Percentiles rank a stretch among this genome's conserved stretches.
phyloP scores from a whole-genome alignment of 768 basidiomycete genomes.

The Suillus brevipes region DNA sequence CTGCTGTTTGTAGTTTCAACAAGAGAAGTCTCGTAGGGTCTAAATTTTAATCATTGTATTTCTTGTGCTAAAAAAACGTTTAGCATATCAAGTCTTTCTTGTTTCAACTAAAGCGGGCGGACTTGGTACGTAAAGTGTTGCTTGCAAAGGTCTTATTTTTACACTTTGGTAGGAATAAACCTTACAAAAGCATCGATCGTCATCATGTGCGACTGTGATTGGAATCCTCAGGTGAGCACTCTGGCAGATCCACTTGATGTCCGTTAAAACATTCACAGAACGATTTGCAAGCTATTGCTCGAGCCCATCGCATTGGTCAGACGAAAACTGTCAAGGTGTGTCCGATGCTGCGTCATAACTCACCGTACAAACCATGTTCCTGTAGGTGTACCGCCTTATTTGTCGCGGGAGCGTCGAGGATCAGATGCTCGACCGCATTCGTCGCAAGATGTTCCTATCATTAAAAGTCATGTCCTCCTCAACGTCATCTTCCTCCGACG shows the following conservation, averaged over 20 bases:
- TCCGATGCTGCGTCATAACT: not conserved
- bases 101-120: constrained; percentile 74
- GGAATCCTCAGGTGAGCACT: constrained; percentile 50
- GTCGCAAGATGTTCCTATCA: constrained; percentile 68
- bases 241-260: constrained; percentile 12
- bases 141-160: constrained; percentile 20
- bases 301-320: constrained; percentile 82
- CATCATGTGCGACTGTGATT: constrained; percentile 75
- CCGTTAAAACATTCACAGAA: constrained; percentile 42
- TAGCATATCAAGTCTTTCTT: constrained; percentile 67
- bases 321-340: constrained; percentile 65
- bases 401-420: constrained; percentile 73
- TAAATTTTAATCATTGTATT: not conserved
- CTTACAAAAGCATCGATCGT: constrained; percentile 79
- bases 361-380: not conserved
- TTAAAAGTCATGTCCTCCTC: constrained; percentile 58
- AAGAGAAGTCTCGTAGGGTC: constrained; percentile 52
- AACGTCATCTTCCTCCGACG: constrained; percentile 18
- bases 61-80: constrained; percentile 8
- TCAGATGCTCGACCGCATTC: constrained; percentile 71
- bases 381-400: constrained; percentile 53
- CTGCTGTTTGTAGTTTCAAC: constrained; percentile 47
- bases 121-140: constrained; percentile 44
- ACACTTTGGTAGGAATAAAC: constrained; percentile 61
- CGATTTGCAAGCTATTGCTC: constrained; percentile 83